Conservation (phyloP, 2,329 filamentous ascomycete genomes). For the Penicillium sp. region DNA sequence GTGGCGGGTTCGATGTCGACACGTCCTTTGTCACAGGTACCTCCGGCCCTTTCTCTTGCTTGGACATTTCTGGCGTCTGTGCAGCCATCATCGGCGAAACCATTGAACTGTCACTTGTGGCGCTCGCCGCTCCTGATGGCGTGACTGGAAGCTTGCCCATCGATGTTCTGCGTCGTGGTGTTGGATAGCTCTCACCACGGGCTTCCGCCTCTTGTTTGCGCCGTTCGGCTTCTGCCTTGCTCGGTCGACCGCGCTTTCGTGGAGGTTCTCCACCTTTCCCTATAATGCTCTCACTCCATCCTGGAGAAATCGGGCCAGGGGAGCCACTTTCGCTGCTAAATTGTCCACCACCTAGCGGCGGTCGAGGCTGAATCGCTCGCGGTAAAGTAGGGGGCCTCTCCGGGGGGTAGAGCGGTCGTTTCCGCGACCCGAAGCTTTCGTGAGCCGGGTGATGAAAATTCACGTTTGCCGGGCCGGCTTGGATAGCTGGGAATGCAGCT, state of each 20-base stretch:
- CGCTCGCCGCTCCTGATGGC: conserved; percentile 28
- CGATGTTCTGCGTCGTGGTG: conserved; percentile 24
- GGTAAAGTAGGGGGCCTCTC: conserved; percentile 28
- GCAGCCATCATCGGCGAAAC: conserved; percentile 19
- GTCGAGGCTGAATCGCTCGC: conserved; percentile 40
- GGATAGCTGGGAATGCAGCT: conserved; percentile 15
- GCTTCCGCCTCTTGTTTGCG: conserved; percentile 36
- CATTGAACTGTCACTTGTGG: conserved; percentile 19
- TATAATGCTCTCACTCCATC: conserved; percentile 25
- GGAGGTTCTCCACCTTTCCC: conserved; percentile 29
- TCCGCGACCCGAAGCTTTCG: conserved; percentile 26
- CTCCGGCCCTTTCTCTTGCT: conserved; percentile 16
- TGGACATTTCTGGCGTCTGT: conserved; percentile 16
- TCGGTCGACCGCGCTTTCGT: conserved; percentile 42
- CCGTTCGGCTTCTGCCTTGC: conserved; percentile 38
- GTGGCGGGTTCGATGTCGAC: neutral
- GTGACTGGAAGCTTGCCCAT: conserved; percentile 27
- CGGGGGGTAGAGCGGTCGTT: conserved; percentile 28
- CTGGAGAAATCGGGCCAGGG: conserved; percentile 32
- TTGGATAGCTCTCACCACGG: conserved; percentile 37
- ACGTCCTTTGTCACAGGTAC: neutral
- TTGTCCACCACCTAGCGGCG: conserved; percentile 28
- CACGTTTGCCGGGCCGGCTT: conserved; percentile 22
- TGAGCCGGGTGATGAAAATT: conserved; percentile 20
- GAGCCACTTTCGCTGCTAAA: conserved; percentile 32